Evolutionary conservation across 129 eudicot genomes (phyloP).

Genomic region (Saposhnikovia divaricata): DNA sequence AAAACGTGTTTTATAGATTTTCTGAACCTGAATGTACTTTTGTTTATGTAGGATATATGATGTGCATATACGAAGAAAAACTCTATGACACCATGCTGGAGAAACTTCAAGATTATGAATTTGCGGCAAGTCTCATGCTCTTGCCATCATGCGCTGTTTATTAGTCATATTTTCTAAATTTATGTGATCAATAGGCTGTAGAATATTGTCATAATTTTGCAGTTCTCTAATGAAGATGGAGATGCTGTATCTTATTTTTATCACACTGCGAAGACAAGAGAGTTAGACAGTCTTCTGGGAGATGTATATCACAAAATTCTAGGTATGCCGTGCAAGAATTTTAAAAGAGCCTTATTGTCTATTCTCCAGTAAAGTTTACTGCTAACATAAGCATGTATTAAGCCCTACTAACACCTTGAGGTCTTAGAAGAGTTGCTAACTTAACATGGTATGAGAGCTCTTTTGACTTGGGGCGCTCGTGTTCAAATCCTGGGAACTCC

Average conservation of each 20-base stretch:
- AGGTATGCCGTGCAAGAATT: slow-evolving; percentile 36
- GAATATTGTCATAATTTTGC: slow-evolving; percentile 12
- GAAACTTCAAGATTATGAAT: slow-evolving; percentile 77
- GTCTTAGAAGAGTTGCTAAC: background rate
- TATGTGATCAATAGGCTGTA: background rate
- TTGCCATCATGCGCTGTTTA: slow-evolving; percentile 6
- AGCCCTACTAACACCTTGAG: background rate
- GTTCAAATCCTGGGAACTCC: background rate
- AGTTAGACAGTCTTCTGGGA: slow-evolving; percentile 70
- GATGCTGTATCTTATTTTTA: slow-evolving; percentile 58
- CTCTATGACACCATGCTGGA: slow-evolving; percentile 41
- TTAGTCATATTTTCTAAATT: background rate
- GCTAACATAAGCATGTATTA: slow-evolving; percentile 1
- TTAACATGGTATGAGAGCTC: background rate
- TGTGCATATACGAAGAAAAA: slow-evolving; percentile 76
- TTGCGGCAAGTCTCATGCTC: slow-evolving; percentile 54
- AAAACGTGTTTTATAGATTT: background rate
- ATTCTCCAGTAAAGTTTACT: background rate
- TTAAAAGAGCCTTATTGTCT: background rate
- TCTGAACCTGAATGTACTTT: background rate
- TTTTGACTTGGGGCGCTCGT: background rate
- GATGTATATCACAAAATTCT: slow-evolving; percentile 91
- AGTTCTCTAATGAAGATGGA: slow-evolving; percentile 85
- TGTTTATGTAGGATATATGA: slow-evolving; percentile 62
- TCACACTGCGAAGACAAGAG: slow-evolving; percentile 74